These are phyloP conservation scores for Wickerhamiella domercqiae DNA, from an alignment of 805 yeast genomes.

Conservation along the genomic window DNA sequence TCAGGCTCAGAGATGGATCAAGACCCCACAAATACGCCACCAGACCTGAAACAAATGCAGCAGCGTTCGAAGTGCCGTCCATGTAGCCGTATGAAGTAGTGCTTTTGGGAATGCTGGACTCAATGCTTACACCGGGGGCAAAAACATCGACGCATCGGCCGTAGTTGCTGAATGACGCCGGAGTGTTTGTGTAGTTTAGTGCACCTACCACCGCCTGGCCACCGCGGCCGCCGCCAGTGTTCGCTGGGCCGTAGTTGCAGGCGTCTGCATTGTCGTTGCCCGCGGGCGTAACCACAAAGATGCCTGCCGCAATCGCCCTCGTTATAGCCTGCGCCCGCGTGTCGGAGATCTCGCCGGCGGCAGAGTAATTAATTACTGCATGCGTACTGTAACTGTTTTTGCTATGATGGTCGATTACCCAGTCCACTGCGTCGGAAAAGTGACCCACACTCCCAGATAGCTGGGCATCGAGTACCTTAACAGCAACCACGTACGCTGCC, in stretches of 20 bases:
- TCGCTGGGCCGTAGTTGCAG: conserved; percentile 71
- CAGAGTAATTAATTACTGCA: conserved; percentile 19
- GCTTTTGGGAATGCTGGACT: conserved; percentile 24
- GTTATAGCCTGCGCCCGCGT: conserved; percentile 18
- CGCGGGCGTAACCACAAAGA: conserved; percentile 23
- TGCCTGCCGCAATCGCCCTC: conserved; percentile 12
- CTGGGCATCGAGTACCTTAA: conserved; percentile 45
- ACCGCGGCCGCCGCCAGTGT: conserved; percentile 42
- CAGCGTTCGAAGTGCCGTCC: conserved; percentile 86
- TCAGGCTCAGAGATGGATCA: conserved; percentile 7
- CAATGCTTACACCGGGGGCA: conserved; percentile 74
- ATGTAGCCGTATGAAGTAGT: conserved; percentile 9
- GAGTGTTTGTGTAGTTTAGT: conserved; percentile 51
- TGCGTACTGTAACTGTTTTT: conserved; percentile 15
- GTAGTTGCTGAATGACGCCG: conserved; percentile 81
- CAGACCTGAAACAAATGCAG: conserved; percentile 86
- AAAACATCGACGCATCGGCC: conserved; percentile 81
- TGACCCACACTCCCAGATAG: conserved; percentile 46
- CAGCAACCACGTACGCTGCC: conserved; percentile 62
- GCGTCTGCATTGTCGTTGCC: conserved; percentile 73
- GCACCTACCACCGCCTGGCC: conserved; percentile 73
- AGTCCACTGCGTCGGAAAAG: conserved; percentile 24
- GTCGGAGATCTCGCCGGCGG: conserved; percentile 13
- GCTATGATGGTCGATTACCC: conserved; percentile 17
- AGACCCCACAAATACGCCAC: conserved; percentile 51